Percentiles rank a stretch among this genome's conserved stretches.
Conservation (phyloP, 75 land plant genomes). For the Pinus albicaulis region DNA sequence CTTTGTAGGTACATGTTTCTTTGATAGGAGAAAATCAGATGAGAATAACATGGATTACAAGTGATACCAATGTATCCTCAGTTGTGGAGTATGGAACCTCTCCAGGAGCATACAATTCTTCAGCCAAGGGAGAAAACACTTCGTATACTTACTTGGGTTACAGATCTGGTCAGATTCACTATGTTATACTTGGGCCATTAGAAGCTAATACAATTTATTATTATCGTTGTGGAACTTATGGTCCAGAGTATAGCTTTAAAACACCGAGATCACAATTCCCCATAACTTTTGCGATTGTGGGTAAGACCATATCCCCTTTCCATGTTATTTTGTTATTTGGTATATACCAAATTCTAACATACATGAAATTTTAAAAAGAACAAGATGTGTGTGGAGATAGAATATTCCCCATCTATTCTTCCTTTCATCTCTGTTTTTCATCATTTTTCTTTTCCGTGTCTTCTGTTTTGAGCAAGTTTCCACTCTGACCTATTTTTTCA, state of each 20-base stretch:
- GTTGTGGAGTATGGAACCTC: constrained; percentile 36
- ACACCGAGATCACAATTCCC: constrained; percentile 38
- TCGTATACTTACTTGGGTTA: constrained; percentile 29
- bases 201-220: constrained; percentile 24
- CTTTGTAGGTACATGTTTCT: constrained; percentile 40
- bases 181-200: constrained; percentile 34
- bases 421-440: background rate
- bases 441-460: no score
- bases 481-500: background rate
- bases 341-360: no score
- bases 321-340: no score
- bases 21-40: constrained; percentile 33
- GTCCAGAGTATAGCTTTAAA: constrained; percentile 25
- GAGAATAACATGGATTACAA: constrained; percentile 34
- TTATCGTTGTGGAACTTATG: constrained; percentile 35
- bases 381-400: no score
- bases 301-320: constrained; percentile 5
- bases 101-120: constrained; percentile 21
- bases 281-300: constrained; percentile 37
- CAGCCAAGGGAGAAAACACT: constrained; percentile 16
- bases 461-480: background rate
- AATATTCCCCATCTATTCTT: background rate
- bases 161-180: constrained; percentile 26
- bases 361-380: no score
- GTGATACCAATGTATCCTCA: constrained; percentile 1